Evolutionary conservation across 2,329 filamentous ascomycete species (phyloP), one percentile per base, ranked within the genome.

Genomic region (Elsinoe perseae): DNA sequence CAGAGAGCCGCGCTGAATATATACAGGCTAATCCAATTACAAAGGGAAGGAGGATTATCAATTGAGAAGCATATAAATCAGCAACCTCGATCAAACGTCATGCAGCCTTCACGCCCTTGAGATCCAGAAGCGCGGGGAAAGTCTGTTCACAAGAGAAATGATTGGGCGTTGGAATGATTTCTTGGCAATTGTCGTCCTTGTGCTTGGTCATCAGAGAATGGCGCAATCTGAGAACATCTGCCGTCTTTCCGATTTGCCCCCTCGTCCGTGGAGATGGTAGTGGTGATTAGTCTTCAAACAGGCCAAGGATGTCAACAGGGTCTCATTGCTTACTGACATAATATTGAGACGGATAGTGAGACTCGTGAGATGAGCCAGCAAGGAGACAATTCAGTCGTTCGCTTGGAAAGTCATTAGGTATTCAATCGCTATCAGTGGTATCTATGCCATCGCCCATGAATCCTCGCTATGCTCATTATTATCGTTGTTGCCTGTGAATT

Each of bases 361-460:
- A 38, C 34, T 38, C n/a, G 18, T 9, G 34, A 38, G 4, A n/a
- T 14, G 12, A 38, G 14, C 4, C 18, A 2, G 34, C 40, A 2
- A 12, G 4, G 6, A 23, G 18, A 5, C 23, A 14, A 4, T 3
- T 20, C 9, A 23, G 16, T 20, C 18, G 16, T 23, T 6, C 9
- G 16, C 21, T 23, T 9, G 18, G 40, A 10, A 23, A 23, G 18
- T 50, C 44, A 50, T 50, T 21, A 25, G 23, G 18, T 32, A 30
- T 50, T 32, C 44, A 30, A 32, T 32, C 27, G 44, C 25, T 30
- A n/a, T 30, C 32, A 7, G 28, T 50, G 44, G 44, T 50, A 50
- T 50, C 44, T 50, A 50, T 32, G 44, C 44, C 28, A 56, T 56
- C 50, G 57, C 53, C 53, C 23, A 25, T 56, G 20, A 27, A 36